Base-by-base conservation (phyloP, 371 early-diverging fungal species). In the Rhizopus microsporus region DNA sequence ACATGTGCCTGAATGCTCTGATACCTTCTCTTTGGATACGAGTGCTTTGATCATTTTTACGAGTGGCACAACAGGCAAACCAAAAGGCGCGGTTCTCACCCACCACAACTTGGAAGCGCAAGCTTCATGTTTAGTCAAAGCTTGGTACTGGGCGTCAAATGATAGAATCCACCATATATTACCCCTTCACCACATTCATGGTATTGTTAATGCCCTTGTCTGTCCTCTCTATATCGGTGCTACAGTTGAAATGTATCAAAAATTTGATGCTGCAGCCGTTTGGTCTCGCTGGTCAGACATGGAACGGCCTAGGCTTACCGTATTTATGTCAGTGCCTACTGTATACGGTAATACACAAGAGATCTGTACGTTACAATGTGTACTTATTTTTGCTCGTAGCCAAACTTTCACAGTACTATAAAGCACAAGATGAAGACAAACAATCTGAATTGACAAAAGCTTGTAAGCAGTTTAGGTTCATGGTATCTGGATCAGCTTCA, bases 301-400 rank as follows among this genome's bases (percentile, higher is more conserved):
- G 5, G 51, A 63, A n/a, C 30, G 65, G 17, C 64, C 74, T 10
- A 37, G 50, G 1, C 43, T 77, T n/a, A 83, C 90, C 0, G 61
- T 92, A 2, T 87, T 93, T 56, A 93, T 93, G 94, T 89, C 88
- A 6, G 95, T 95, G 2, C 95, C 95, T 1, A 92, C 94, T 5
- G 89, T 93, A 30, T 93, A 93, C 72, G 59, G 84, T 75, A 78
- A 53, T 54, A 52, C 23, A 52, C 1, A 37, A 54, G 29, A 32
- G 39, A 42, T 10, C 3, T 56, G 2, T 23, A 23, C 2, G 54
- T 45, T 12, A 56, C 33, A 5, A 17, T 3, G 4, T 7, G 13
- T n/a, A 17, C 13, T 35, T 39, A 58, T 10, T 9, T n/a, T 38
- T 30, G 42, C 12, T 31, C 56, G 17, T 65, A 81, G 82, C 88